A percentile compares a stretch with the other conserved stretches of the same genome.
phyloP scores from a whole-genome alignment of 2,329 filamentous ascomycete species.

The Shiraia sp. region DNA sequence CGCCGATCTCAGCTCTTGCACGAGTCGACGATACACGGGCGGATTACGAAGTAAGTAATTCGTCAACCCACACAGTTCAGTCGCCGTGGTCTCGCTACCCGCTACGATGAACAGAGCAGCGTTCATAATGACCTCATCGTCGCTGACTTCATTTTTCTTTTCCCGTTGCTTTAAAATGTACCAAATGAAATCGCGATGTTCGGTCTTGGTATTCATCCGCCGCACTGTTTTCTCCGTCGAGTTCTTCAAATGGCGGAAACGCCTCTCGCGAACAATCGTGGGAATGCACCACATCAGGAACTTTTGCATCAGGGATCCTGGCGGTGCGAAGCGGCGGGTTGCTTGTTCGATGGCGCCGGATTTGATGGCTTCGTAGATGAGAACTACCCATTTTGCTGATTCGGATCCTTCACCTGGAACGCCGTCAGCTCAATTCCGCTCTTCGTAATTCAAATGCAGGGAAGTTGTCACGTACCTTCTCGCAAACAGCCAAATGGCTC shows the following conservation, averaged over 20 bases:
- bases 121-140: constrained; percentile 39
- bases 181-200: constrained; percentile 43
- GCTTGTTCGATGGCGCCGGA: constrained; percentile 37
- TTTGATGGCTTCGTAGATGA: constrained; percentile 42
- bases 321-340: constrained; percentile 31
- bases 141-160: constrained; percentile 40
- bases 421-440: too few relatives aligned
- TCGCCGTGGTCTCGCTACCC: constrained; percentile 41
- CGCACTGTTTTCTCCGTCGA: constrained; percentile 36
- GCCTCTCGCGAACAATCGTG: constrained; percentile 27
- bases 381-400: constrained; percentile 39
- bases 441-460: too few relatives aligned
- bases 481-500: constrained; percentile 38
- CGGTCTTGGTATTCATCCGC: constrained; percentile 31
- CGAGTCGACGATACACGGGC: constrained; percentile 23
- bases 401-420: constrained; percentile 32
- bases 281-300: constrained; percentile 38
- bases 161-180: constrained; percentile 38
- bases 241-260: constrained; percentile 31
- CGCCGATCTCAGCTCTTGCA: constrained; percentile 30
- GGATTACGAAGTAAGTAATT: constrained; percentile 37
- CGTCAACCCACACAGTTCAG: constrained; percentile 36
- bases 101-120: constrained; percentile 38
- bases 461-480: constrained; percentile 27
- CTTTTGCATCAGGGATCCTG: constrained; percentile 25